Conservation (phyloP, 352 stramenopile genomes). For the Pythium aquatile region DNA sequence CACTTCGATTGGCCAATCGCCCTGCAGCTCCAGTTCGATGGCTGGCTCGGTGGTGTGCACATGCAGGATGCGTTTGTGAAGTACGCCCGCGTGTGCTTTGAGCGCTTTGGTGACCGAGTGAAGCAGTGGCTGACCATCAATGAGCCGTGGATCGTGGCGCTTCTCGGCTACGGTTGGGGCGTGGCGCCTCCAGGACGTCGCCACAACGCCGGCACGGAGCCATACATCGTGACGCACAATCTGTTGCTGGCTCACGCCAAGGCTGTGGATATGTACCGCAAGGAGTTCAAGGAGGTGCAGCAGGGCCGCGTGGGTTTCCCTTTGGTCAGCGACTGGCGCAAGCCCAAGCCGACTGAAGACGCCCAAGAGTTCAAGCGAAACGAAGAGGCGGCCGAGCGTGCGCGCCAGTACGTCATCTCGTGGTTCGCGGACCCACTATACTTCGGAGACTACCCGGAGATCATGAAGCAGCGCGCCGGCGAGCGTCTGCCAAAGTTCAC, state of each 20-base stretch:
- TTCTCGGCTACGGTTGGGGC: slow-evolving; percentile 50
- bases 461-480: slow-evolving; percentile 79
- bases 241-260: slow-evolving; percentile 85
- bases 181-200: slow-evolving; percentile 67
- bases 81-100: slow-evolving; percentile 84
- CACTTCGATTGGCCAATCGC: slow-evolving; percentile 93
- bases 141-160: slow-evolving; percentile 79
- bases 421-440: slow-evolving; percentile 92
- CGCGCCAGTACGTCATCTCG: slow-evolving; percentile 84
- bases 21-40: slow-evolving; percentile 60
- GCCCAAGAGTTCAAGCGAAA: slow-evolving; percentile 51
- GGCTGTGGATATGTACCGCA: slow-evolving; percentile 78
- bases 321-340: slow-evolving; percentile 88
- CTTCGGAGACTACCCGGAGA: slow-evolving; percentile 89
- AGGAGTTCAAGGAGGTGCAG: slow-evolving; percentile 32
- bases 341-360: slow-evolving; percentile 55
- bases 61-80: slow-evolving; percentile 62
- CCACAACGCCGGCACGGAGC: slow-evolving; percentile 25
- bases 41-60: slow-evolving; percentile 54
- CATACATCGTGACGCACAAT: slow-evolving; percentile 74
- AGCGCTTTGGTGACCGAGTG: slow-evolving; percentile 90
- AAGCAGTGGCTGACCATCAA: slow-evolving; percentile 95
- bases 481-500: neutral
- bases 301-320: slow-evolving; percentile 91
- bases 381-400: slow-evolving; percentile 62